Evolutionary conservation across 1,139 yeast genomes (phyloP).

Genomic region (Insectozyma bohioensis): DNA sequence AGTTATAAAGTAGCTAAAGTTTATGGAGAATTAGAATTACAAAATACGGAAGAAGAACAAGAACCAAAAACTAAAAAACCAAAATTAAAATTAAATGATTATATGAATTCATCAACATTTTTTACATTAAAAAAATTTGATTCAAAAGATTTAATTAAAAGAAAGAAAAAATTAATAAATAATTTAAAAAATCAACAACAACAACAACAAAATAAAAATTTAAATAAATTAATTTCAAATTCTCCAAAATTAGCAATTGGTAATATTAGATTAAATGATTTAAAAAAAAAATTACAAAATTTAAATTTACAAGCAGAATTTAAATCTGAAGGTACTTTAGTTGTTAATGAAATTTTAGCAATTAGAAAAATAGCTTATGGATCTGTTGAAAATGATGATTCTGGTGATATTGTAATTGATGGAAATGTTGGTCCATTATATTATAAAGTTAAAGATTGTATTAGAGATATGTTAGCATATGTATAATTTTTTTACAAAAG

Average conservation of each 20-base stretch:
- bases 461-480: conserved; percentile 79
- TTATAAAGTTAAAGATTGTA: conserved; percentile 74
- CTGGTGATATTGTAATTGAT: conserved; percentile 82
- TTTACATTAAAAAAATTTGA: conserved; percentile 35
- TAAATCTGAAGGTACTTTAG: conserved; percentile 89
- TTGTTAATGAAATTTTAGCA: conserved; percentile 75
- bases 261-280: conserved; percentile 79
- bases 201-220: conserved; percentile 10
- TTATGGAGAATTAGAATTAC: conserved; percentile 61
- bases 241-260: conserved; percentile 72
- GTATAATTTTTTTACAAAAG: conserved; percentile 39
- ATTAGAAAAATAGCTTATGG: conserved; percentile 65
- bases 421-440: conserved; percentile 78
- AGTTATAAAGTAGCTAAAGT: conserved; percentile 84
- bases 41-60: conserved; percentile 2
- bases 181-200: conserved; percentile 11
- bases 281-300: conserved; percentile 60
- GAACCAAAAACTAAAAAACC: conserved; percentile 9
- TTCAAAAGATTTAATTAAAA: conserved; percentile 7
- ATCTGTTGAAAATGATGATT: conserved; percentile 45
- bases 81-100: conserved; percentile 21
- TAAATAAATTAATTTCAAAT: conserved; percentile 15
- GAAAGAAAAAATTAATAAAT: conserved; percentile 8
- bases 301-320: conserved; percentile 78
- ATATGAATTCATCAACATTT: conserved; percentile 35